These are phyloP conservation scores for Brassica napus DNA, from an alignment of 345 rosid genomes.

Conservation along the genomic window Da-Ae NC_063448.1:2259501-2260000, in stretches of 20 bases:
- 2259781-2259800: slow-evolving; percentile 98
- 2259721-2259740: slow-evolving; percentile 90
- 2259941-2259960: not conserved
- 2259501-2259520: slow-evolving; percentile 20
- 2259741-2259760: slow-evolving; percentile 99
- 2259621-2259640: slow-evolving; percentile 75
- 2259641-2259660: slow-evolving; percentile 46
- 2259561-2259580: slow-evolving; percentile 71
- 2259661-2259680: slow-evolving; percentile 67
- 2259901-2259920: not conserved
- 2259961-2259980: slow-evolving; percentile 14
- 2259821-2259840: not conserved
- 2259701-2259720: slow-evolving; percentile 89
- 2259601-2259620: slow-evolving; percentile 81
- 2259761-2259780: slow-evolving; percentile 94
- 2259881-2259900: not conserved
- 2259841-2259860: not conserved
- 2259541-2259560: slow-evolving; percentile 60
- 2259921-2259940: not conserved
- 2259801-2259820: not conserved
- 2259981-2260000: slow-evolving; percentile 83
- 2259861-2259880: not conserved
- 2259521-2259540: slow-evolving; percentile 23
- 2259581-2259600: slow-evolving; percentile 79
- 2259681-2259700: slow-evolving; percentile 79